A percentile compares a stretch with the other conserved stretches of the same genome.
These are phyloP conservation scores for Triangularia verruculosa DNA, from an alignment of 2,329 filamentous ascomycete species.

Conservation along the genomic window DNA sequence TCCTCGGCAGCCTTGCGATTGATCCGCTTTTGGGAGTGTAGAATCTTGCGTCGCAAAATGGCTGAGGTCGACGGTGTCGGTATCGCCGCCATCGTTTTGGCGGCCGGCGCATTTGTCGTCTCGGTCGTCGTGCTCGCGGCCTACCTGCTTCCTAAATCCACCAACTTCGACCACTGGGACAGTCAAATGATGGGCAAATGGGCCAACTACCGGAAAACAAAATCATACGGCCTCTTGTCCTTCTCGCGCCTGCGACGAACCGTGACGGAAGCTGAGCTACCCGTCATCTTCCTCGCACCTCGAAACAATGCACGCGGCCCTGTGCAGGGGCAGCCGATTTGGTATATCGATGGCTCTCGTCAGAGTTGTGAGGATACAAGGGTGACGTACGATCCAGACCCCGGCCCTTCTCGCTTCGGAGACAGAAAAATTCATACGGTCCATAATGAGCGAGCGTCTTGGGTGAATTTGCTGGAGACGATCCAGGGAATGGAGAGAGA, in stretches of 20 bases:
- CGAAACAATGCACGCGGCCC: background rate
- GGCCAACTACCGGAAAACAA: background rate
- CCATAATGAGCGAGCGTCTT: background rate
- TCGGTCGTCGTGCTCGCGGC: background rate
- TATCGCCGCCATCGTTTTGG: background rate
- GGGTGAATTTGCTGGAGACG: background rate
- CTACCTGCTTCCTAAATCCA: background rate
- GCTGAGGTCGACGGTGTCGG: background rate
- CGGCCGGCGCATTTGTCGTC: background rate
- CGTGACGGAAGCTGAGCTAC: background rate
- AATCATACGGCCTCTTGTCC: background rate
- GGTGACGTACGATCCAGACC: background rate
- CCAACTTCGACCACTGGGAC: background rate
- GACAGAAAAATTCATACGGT: background rate
- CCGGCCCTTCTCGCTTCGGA: background rate
- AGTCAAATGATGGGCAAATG: background rate
- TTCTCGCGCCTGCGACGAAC: background rate
- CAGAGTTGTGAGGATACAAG: background rate
- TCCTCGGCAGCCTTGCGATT: background rate
- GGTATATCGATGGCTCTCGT: background rate
- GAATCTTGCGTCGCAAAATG: background rate
- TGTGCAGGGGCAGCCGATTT: background rate
- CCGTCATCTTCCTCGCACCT: background rate
- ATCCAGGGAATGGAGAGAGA: background rate
- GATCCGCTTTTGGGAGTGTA: background rate